These are phyloP conservation scores for Crotalaria pallida DNA, from an alignment of 306 rosid genomes.

Conservation along the genomic window DNA sequence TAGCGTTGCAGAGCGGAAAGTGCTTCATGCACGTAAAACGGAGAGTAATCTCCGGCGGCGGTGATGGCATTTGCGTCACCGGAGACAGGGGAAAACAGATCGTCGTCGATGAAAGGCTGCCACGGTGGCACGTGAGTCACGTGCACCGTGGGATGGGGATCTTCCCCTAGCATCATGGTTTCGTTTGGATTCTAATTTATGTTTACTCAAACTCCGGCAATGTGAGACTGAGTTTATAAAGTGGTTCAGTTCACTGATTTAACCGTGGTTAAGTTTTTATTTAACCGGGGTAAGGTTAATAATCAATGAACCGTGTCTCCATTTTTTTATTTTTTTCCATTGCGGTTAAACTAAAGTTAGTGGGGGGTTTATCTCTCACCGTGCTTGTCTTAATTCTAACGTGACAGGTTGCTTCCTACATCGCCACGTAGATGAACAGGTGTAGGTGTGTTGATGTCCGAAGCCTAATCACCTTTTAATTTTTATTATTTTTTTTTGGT, in stretches of 20 bases:
- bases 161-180: constrained; percentile 76
- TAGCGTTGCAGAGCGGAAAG: constrained; percentile 51
- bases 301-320: background rate
- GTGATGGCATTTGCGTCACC: constrained; percentile 6
- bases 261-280: constrained; percentile 42
- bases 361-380: constrained; percentile 22
- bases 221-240: constrained; percentile 42
- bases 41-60: constrained; percentile 40
- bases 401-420: background rate
- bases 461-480: too few relatives aligned
- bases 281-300: constrained; percentile 49
- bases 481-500: background rate
- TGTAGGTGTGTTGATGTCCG: background rate
- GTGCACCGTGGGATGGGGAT: constrained; percentile 60
- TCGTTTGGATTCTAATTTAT: background rate
- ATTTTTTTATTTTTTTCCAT: background rate
- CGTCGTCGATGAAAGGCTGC: constrained; percentile 48
- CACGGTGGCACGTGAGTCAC: constrained; percentile 77
- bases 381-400: background rate
- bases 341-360: constrained; percentile 39
- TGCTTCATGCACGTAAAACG: constrained; percentile 47
- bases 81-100: constrained; percentile 40
- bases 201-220: constrained; percentile 26
- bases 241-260: background rate
- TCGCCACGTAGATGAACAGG: constrained; percentile 31